Evolutionary conservation across 176 grass and related monocot species (phyloP).

Genomic region (Luzula sylvatica): DNA sequence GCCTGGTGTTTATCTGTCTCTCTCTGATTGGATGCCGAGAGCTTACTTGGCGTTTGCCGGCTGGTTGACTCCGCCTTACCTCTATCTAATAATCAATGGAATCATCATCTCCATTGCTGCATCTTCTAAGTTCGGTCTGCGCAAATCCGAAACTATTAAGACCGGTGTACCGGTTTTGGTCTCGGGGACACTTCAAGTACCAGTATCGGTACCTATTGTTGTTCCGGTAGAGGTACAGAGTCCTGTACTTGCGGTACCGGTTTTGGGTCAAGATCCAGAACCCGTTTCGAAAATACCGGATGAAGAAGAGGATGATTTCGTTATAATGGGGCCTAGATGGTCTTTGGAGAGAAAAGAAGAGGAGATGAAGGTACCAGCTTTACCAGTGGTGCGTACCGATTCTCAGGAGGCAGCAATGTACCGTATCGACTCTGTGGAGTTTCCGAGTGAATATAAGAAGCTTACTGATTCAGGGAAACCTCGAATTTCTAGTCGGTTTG

Average conservation of each 20-base stretch:
- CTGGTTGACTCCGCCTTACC: constrained; percentile 83
- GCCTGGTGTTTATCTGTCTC: constrained; percentile 30
- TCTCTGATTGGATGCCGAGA: constrained; percentile 46
- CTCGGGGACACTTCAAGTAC: neutral
- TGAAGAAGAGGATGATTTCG: constrained; percentile 27
- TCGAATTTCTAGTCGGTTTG: constrained; percentile 42
- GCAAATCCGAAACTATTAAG: neutral
- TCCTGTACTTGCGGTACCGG: neutral
- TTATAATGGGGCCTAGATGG: constrained; percentile 52
- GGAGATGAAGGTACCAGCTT: neutral
- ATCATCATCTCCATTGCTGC: constrained; percentile 96
- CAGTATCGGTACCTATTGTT: neutral
- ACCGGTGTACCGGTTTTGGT: neutral
- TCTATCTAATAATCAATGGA: constrained; percentile 86
- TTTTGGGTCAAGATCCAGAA: neutral
- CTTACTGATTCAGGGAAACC: constrained; percentile 54
- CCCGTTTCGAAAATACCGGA: neutral
- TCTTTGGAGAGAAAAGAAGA: constrained; percentile 21
- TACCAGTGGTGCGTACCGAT: neutral
- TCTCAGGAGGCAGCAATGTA: constrained; percentile 1
- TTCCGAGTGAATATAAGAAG: constrained; percentile 19
- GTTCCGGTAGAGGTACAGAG: neutral
- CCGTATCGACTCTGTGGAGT: neutral
- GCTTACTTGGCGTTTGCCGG: constrained; percentile 24
- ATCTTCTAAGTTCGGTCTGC: constrained; percentile 46